Evolutionary conservation across 129 eudicot genomes (phyloP), one percentile per base, ranked within the genome.

Genomic region (Centaurea solstitialis): DNA sequence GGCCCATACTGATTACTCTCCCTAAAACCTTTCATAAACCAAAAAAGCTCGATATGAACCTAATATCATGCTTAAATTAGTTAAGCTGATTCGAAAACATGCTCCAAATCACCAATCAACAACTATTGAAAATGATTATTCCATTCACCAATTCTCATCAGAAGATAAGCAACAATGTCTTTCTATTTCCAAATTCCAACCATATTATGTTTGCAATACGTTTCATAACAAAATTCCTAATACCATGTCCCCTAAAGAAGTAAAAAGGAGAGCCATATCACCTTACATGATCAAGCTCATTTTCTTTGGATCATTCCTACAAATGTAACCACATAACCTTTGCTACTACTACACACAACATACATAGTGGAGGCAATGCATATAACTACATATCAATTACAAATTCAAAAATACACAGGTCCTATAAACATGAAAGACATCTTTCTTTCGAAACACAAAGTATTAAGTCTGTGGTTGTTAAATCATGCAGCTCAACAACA

Each of bases 41-140:
- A 57, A 57, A 57, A 45, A 15, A 57, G 9, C 65, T 57, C 20
- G 20, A 1, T 50, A 47, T 5, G 7, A 50, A 15, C 62, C 62
- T 50, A 50, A 50, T 50, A 50, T 50, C 30, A 9, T 41, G 50
- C 68, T 53, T 3, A 38, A 22, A 76, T 38, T 13, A 64, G 38
- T 38, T 21, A 76, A n/a, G 64, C 4, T 7, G 38, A 62, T 59
- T 76, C 72, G 8, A 37, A 4, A 76, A 13, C 22, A 76, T 20
- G 72, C 72, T 62, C 62, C 57, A 65, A 76, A 62, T 76, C 62
- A 59, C 20, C 79, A 68, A 57, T 50, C 62, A 70, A 62, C 15
- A 61, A 59, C 38, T 62, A 62, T 4, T 9, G 2, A 75, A 75
- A 39, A 57, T 57, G 53, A 68, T 30, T 57, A 68, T 75, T 26